Conservation (phyloP, 2,329 filamentous ascomycete genomes). For the Venturia oleaginea region DNA sequence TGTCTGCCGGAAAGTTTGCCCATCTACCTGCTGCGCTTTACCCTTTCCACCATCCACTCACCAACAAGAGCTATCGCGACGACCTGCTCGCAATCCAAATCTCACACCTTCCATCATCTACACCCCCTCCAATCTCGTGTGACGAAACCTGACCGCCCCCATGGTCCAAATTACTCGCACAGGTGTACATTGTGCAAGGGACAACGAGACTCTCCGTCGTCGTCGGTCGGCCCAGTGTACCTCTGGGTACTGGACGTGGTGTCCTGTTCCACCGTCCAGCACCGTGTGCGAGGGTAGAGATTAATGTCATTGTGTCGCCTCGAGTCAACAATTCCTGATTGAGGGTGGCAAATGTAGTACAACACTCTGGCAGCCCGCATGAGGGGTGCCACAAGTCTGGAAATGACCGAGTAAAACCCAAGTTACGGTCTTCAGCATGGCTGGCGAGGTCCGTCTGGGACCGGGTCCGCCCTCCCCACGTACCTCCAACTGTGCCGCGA, state of each 20-base stretch:
- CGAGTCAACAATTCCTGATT: not conserved
- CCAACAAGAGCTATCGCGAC: not conserved
- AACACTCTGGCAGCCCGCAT: not conserved
- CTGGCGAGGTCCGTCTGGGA: not conserved
- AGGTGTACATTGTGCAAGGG: not conserved
- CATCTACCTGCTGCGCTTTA: not conserved
- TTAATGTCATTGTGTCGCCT: not conserved
- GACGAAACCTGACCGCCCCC: not conserved
- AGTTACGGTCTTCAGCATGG: not conserved
- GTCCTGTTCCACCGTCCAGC: not conserved
- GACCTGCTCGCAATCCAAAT: not conserved
- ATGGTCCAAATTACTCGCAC: slow-evolving; percentile 1
- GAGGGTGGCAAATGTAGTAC: not conserved
- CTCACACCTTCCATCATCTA: not conserved
- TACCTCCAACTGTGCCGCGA: not conserved
- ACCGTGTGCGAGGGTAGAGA: slow-evolving; percentile 3
- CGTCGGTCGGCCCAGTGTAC: not conserved
- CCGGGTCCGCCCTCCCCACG: not conserved
- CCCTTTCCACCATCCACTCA: not conserved
- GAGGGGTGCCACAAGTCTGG: not conserved
- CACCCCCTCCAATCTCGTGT: not conserved
- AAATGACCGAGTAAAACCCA: not conserved
- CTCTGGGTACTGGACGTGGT: not conserved
- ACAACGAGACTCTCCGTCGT: not conserved
- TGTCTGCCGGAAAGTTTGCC: not conserved